Base-by-base conservation (phyloP, 2,329 filamentous ascomycete genomes). In the Nigrospora sphaerica region DNA sequence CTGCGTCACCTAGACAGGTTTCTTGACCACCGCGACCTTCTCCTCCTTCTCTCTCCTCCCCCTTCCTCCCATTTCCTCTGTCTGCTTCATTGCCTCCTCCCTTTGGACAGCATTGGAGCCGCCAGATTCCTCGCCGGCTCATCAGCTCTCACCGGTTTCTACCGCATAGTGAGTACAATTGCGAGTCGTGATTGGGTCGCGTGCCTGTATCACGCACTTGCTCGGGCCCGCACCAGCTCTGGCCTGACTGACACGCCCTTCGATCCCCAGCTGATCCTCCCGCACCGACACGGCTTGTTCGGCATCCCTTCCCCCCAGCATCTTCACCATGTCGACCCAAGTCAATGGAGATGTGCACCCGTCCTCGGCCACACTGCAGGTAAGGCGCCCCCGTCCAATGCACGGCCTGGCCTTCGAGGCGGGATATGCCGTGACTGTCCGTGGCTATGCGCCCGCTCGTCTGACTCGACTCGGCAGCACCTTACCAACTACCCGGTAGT, bases 401-500 rank as follows among this genome's bases (percentile, higher is more conserved):
- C 32, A 44, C 38, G 32, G 34, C 18, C 32, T 18, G 17, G 16
- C 33, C 28, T 28, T 42, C 33, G 19, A 10, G 6, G 35, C 35
- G 18, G 18, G 35, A 37, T 6, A 6, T 39, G 23, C 5, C 16
- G 23, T 39, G 18, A 17, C 11, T 17, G 10, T 2, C 19, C 17
- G 13, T 39, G 12, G 12, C 42, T 19, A 23, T 36, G 11, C 16
- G 23, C 23, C 23, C 23, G 23, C 23, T 17, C 19, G 3, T 32
- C 41, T 45, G 31, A 41, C 39, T 33, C 38, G 18, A 32, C n/a
- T 41, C 52, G 18, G 42, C 37, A 95, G 88, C 91, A 96, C 64
- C 77, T 96, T 52, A 76, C 83, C 57, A 85, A 84, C 54, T 95
- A 95, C 69, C 92, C 92, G 36, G 69, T 95, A 54, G 79, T 96